Evolutionary conservation across 139 green algal species (phyloP).

Genomic region (Chlamydomonas eustigma): DNA sequence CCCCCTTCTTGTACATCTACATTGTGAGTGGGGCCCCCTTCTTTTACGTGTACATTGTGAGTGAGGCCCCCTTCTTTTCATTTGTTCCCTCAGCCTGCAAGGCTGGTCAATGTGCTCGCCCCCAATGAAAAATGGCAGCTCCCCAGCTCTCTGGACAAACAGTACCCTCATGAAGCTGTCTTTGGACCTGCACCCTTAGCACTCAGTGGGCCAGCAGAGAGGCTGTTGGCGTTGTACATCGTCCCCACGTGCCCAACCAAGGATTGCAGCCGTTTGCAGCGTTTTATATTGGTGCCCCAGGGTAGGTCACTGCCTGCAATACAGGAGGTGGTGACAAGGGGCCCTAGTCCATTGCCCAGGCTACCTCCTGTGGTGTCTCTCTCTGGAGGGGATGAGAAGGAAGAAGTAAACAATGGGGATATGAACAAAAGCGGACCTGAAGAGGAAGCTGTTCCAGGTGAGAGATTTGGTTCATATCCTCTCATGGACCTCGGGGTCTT

Average conservation of each 20-base stretch:
- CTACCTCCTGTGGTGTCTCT: not conserved
- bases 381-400: not conserved
- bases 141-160: constrained; percentile 20
- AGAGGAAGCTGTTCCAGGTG: no score
- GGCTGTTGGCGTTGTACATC: constrained; percentile 61
- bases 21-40: no score
- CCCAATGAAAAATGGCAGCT: constrained; percentile 34
- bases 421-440: no score
- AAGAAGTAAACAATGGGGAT: not conserved
- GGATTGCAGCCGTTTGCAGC: not conserved
- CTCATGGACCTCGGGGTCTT: no score
- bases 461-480: no score
- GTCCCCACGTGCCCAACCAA: not conserved
- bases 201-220: constrained; percentile 46
- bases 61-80: not conserved
- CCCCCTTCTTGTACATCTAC: no score
- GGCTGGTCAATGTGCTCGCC: constrained; percentile 21
- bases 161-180: constrained; percentile 62
- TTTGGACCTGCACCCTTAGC: constrained; percentile 51
- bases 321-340: not conserved
- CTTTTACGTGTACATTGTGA: no score
- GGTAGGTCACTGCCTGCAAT: not conserved
- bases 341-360: not conserved
- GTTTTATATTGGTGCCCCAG: not conserved
- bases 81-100: constrained; percentile 9